phyloP scores from a whole-genome alignment of 306 rosid genomes.

The Biancaea sappan region DNA sequence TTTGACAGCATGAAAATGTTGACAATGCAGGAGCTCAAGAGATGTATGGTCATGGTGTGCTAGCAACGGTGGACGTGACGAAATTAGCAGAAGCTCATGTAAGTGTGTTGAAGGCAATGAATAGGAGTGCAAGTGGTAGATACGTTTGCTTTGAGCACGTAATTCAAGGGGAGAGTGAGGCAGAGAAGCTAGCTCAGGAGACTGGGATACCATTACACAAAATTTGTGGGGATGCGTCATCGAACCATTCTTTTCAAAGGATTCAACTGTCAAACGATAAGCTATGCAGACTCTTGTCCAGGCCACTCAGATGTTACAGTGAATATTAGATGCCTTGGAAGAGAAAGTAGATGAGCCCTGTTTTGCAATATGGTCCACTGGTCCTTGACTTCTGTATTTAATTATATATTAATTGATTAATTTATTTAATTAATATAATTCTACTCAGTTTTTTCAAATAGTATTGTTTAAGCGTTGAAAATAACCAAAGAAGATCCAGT shows the following conservation, averaged over 20 bases:
- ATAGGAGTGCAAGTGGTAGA: conserved; percentile 60
- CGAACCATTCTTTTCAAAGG: conserved; percentile 20
- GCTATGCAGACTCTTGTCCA: conserved; percentile 59
- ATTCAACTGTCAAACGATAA: conserved; percentile 58
- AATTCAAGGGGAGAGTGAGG: conserved; percentile 44
- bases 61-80: conserved; percentile 64
- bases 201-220: conserved; percentile 42
- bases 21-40: conserved; percentile 67
- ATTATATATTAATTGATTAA: too few species aligned
- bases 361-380: neutral
- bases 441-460: too few species aligned
- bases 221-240: conserved; percentile 49
- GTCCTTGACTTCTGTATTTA: too few species aligned
- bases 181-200: conserved; percentile 62
- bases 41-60: conserved; percentile 62
- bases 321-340: conserved; percentile 23
- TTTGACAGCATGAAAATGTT: too few species aligned
- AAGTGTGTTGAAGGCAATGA: conserved; percentile 64
- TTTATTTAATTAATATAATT: too few species aligned
- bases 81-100: conserved; percentile 74
- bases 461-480: too few species aligned
- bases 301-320: conserved; percentile 44
- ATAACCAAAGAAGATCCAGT: too few species aligned
- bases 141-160: conserved; percentile 74
- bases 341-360: conserved; percentile 34